Conservation (phyloP, 352 stramenopile species). For the Phytophthora kernoviae region DNA sequence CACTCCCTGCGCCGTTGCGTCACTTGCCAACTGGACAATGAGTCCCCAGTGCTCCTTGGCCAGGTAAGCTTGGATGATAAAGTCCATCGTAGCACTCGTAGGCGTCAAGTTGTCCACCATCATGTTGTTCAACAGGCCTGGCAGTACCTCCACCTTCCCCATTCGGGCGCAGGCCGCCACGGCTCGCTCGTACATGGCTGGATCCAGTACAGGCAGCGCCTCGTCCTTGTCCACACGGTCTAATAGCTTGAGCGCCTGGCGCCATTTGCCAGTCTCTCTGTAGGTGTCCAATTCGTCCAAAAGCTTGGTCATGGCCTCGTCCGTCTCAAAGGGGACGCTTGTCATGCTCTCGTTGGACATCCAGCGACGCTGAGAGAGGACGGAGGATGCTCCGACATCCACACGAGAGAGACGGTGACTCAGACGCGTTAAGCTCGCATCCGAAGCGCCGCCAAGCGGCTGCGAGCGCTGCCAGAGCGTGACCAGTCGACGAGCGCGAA, state of each 20-base stretch:
- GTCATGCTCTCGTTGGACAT: slow-evolving; percentile 22
- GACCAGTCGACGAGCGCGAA: slow-evolving; percentile 42
- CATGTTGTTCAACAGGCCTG: slow-evolving; percentile 81
- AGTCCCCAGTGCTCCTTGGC: slow-evolving; percentile 67
- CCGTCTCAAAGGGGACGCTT: slow-evolving; percentile 8
- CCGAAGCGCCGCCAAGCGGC: no score
- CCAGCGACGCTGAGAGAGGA: slow-evolving; percentile 18
- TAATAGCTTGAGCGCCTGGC: slow-evolving; percentile 73
- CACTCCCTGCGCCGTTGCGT: slow-evolving; percentile 50
- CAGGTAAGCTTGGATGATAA: slow-evolving; percentile 81
- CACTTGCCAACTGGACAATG: slow-evolving; percentile 55
- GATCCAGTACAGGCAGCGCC: slow-evolving; percentile 53
- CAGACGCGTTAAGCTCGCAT: slow-evolving; percentile 21
- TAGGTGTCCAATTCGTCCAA: slow-evolving; percentile 52
- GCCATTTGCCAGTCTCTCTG: slow-evolving; percentile 72
- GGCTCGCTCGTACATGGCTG: slow-evolving; percentile 81
- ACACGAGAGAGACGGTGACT: slow-evolving; percentile 18
- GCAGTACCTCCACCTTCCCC: slow-evolving; percentile 81
- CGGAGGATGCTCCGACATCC: slow-evolving; percentile 1
- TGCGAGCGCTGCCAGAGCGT: slow-evolving; percentile 39
- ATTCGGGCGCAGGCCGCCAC: slow-evolving; percentile 80
- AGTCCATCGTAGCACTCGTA: slow-evolving; percentile 74
- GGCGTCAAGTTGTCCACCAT: slow-evolving; percentile 64
- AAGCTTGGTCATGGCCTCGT: slow-evolving; percentile 30
- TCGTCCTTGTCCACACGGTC: slow-evolving; percentile 68